Base-by-base conservation (phyloP, 1,139 yeast genomes). In the Casaregolazyma suthepensis region DNA sequence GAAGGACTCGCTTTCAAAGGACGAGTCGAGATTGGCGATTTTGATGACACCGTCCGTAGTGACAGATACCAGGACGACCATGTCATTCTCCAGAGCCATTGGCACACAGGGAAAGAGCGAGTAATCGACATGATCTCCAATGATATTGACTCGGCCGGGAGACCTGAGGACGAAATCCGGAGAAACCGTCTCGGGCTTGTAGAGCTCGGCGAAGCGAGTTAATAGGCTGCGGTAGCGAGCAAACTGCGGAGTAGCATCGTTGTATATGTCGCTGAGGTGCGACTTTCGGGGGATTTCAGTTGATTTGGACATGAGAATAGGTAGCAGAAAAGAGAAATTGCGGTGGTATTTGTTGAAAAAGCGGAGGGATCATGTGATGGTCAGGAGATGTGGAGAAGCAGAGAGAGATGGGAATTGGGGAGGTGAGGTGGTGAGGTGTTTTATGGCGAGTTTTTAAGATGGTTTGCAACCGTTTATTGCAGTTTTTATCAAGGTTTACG, bases 91-190 rank as follows among this genome's bases (percentile, higher is more conserved):
- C 48, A 84, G 81, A 7, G 91, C 89, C 84, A 85, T 80, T n/a
- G 91, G 91, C 61, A 85, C 74, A 15, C 82, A 87, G 2, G 87
- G 77, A 64, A 82, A 85, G 64, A 78, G 77, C 57, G 82, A 79
- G 65, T 84, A 85, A 70, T 85, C 91, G 54, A 85, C 80, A 65
- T 85, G 91, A 60, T 85, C 91, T 43, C 91, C 91, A 57, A 85
- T 82, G 58, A 85, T 71, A 66, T 85, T 85, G 56, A 85, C 91
- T 62, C 91, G 72, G 43, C 91, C 91, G 3, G 91, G 91, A 17
- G 87, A 79, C 55, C 90, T 75, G 44, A 83, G 72, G 47, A 79
- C 66, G 61, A 81, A 79, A 29, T 71, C 71, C 5, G 81, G 77
- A 12, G 50, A 49, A 5, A 80, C 75, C 13, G 49, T 46, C 10